These are phyloP conservation scores for Pisolithus orientalis DNA, from an alignment of 768 basidiomycete genomes.

Conservation along the genomic window DNA sequence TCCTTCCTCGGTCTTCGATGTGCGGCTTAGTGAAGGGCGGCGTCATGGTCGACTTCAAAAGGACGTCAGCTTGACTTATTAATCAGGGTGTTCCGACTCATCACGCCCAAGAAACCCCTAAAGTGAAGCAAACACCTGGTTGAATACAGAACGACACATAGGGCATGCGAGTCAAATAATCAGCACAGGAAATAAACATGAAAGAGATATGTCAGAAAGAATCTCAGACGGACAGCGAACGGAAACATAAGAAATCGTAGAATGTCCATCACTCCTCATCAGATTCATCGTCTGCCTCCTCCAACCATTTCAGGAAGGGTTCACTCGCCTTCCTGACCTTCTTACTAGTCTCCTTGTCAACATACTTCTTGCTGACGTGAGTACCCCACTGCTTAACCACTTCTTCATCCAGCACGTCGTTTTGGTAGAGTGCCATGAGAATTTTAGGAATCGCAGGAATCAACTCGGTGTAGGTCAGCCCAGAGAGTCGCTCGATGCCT, in stretches of 20 bases:
- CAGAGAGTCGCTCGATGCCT: conserved; percentile 84
- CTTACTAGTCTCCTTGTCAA: conserved; percentile 92
- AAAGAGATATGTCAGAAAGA: background rate
- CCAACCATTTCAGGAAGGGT: conserved; percentile 95
- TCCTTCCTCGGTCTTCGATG: conserved; percentile 43
- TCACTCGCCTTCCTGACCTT: conserved; percentile 93
- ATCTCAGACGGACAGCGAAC: background rate
- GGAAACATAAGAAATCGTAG: background rate
- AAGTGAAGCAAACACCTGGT: too few relatives aligned
- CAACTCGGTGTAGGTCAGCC: conserved; percentile 66
- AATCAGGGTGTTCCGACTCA: too few relatives aligned
- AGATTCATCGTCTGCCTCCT: conserved; percentile 77
- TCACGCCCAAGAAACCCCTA: too few relatives aligned
- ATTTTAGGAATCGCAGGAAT: conserved; percentile 77
- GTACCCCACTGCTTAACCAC: conserved; percentile 90
- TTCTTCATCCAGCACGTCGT: conserved; percentile 88
- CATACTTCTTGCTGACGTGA: conserved; percentile 94
- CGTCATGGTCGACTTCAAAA: conserved; percentile 9
- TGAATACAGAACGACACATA: too few relatives aligned
- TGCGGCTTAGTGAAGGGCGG: conserved; percentile 37
- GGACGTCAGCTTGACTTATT: background rate
- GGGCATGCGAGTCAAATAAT: too few relatives aligned
- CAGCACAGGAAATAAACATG: background rate
- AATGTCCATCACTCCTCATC: conserved; percentile 31
- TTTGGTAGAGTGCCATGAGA: conserved; percentile 91